phyloP scores from a whole-genome alignment of 257 asterid genomes.

The Vinca minor region DNA sequence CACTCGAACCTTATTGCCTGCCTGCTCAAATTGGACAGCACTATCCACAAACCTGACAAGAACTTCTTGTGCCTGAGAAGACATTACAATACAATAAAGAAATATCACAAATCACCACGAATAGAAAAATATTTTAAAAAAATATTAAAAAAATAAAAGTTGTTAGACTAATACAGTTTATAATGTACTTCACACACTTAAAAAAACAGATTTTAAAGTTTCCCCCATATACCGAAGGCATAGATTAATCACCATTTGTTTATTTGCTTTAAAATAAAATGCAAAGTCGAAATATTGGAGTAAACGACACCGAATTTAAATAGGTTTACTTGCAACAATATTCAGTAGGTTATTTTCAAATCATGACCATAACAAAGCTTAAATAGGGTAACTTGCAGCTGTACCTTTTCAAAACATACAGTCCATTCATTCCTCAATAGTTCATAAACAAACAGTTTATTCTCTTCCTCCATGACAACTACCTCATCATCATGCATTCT shows the following conservation, averaged over 20 bases:
- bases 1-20: slow-evolving; percentile 38
- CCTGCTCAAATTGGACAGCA: slow-evolving; percentile 64
- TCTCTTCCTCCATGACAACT: slow-evolving; percentile 25
- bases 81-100: slow-evolving; percentile 29
- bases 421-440: slow-evolving; percentile 62
- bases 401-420: slow-evolving; percentile 75
- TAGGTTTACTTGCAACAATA: too few relatives aligned
- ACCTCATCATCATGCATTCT: slow-evolving; percentile 39
- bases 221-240: too few relatives aligned
- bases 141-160: too few relatives aligned
- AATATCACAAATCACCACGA: slow-evolving; percentile 37
- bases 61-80: slow-evolving; percentile 74
- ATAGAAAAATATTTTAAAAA: background rate
- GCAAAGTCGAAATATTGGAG: background rate
- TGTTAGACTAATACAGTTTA: too few relatives aligned
- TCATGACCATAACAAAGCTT: background rate
- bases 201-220: too few relatives aligned
- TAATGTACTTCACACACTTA: too few relatives aligned
- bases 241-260: background rate
- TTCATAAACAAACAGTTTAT: slow-evolving; percentile 49
- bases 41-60: slow-evolving; percentile 61
- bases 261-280: background rate
- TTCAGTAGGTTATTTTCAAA: background rate
- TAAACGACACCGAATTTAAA: background rate
- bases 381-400: too few relatives aligned